phyloP scores from a whole-genome alignment of 345 rosid genomes.

The Cardamine chenopodiifolia region DNA sequence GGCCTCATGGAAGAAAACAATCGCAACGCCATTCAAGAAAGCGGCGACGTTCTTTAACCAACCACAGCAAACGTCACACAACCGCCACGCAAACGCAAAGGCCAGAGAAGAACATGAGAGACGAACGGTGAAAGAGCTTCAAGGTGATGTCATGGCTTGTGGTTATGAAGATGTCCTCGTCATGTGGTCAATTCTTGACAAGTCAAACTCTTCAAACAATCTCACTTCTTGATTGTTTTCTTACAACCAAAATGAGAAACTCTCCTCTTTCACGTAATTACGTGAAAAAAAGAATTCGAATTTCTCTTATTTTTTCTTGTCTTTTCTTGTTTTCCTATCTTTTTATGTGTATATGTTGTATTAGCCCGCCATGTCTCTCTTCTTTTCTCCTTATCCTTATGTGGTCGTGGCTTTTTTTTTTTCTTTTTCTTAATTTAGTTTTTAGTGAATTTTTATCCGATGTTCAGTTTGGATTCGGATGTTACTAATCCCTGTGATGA shows the following conservation, averaged over 20 bases:
- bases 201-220: slow-evolving; percentile 66
- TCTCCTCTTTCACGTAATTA: neutral
- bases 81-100: slow-evolving; percentile 41
- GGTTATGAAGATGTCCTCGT: slow-evolving; percentile 89
- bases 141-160: slow-evolving; percentile 94
- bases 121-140: slow-evolving; percentile 57
- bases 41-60: slow-evolving; percentile 81
- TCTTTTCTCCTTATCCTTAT: slow-evolving; percentile 17
- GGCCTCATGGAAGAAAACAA: slow-evolving; percentile 90
- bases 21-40: slow-evolving; percentile 74
- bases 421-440: neutral
- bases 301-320: neutral
- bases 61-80: slow-evolving; percentile 47
- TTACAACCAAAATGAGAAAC: neutral
- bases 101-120: slow-evolving; percentile 54
- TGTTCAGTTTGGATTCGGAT: slow-evolving; percentile 29
- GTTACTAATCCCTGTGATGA: slow-evolving; percentile 40
- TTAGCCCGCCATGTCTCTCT: slow-evolving; percentile 42
- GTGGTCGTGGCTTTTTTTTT: slow-evolving; percentile 34
- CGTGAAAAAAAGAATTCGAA: slow-evolving; percentile 3
- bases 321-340: neutral
- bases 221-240: slow-evolving; percentile 48
- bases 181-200: slow-evolving; percentile 98
- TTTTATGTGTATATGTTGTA: slow-evolving; percentile 29
- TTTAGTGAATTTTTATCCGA: slow-evolving; percentile 32